Conservation (phyloP, 441 rosid species). For the Erodium chrysanthum region DNA sequence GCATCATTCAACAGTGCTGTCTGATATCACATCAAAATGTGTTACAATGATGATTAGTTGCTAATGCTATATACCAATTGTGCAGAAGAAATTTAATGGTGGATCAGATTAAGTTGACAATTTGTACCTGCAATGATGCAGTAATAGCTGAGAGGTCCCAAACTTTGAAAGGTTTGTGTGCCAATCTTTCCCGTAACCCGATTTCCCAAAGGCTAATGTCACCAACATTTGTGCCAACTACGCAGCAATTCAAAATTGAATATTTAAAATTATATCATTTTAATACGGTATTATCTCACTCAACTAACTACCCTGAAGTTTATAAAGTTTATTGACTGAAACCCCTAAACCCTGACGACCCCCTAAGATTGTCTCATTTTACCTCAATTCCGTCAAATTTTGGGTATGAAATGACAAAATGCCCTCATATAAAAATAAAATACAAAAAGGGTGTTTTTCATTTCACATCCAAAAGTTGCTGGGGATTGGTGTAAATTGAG, state of each 20-base stretch:
- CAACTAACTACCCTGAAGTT: no score
- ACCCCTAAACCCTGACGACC: no score
- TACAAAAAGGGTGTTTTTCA: no score
- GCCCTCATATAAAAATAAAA: no score
- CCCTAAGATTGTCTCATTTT: no score
- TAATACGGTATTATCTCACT: no score
- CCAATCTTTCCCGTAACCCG: constrained; percentile 53
- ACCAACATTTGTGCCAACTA: constrained; percentile 80
- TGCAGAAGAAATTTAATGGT: background rate
- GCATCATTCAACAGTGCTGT: constrained; percentile 49
- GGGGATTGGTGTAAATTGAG: no score
- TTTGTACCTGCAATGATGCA: constrained; percentile 48
- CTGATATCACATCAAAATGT: constrained; percentile 25
- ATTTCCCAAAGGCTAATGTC: constrained; percentile 65
- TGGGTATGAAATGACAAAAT: no score
- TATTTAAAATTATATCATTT: no score
- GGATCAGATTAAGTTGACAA: constrained; percentile 12
- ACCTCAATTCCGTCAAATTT: no score
- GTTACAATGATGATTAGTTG: constrained; percentile 8
- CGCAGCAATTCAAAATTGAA: constrained; percentile 9
- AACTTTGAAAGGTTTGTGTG: constrained; percentile 46
- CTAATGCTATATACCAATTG: constrained; percentile 7
- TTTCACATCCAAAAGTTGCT: no score
- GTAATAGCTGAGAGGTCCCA: constrained; percentile 54
- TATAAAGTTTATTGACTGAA: no score